These are phyloP conservation scores for Botrytis porri DNA, from an alignment of 2,329 filamentous ascomycete genomes.

Conservation along the genomic window DNA sequence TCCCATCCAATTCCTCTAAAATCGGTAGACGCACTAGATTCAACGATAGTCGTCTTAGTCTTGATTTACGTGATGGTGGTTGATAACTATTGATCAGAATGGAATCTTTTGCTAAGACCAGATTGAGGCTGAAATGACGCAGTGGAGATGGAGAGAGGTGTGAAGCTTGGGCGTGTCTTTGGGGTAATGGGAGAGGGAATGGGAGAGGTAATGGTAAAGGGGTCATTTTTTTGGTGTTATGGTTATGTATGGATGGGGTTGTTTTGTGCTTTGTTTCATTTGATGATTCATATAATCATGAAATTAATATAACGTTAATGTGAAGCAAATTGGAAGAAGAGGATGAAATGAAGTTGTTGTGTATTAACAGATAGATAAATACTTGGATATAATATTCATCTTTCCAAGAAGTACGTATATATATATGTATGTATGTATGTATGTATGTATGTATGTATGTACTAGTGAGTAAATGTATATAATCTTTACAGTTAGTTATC, in stretches of 20 bases:
- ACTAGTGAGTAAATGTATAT: not conserved
- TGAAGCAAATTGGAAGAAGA: not conserved
- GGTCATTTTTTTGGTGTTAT: not conserved
- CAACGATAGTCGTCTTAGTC: not conserved
- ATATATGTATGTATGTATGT: too few species aligned
- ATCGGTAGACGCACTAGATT: not conserved
- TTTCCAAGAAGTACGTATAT: not conserved
- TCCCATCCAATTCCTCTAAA: slow-evolving; percentile 2
- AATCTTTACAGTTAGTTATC: not conserved
- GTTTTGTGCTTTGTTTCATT: not conserved
- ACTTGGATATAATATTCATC: not conserved
- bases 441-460: not conserved
- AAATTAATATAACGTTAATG: not conserved
- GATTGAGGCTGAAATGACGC: slow-evolving; percentile 6
- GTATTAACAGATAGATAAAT: not conserved
- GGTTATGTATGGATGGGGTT: not conserved
- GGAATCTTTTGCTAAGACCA: not conserved
- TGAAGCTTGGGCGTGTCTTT: not conserved
- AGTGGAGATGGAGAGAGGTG: not conserved
- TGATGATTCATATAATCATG: not conserved
- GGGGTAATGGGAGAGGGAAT: not conserved
- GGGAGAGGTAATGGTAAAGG: not conserved
- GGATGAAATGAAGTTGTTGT: not conserved
- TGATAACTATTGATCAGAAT: slow-evolving; percentile 1
- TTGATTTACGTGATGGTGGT: not conserved